These are phyloP conservation scores for Sphaerulina musiva DNA, from an alignment of 2,329 filamentous ascomycete species.

Conservation along the genomic window DNA sequence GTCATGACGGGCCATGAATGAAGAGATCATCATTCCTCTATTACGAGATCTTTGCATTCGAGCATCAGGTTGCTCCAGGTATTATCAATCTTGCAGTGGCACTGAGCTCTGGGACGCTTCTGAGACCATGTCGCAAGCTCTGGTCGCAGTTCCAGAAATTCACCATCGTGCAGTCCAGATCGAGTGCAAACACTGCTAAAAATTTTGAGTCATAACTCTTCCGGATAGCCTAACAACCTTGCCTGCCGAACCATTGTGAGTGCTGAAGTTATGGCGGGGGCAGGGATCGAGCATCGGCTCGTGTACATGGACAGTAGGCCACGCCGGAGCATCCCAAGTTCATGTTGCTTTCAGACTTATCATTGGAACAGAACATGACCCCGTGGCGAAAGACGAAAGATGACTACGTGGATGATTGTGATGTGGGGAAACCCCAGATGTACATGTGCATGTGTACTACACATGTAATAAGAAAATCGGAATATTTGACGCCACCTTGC, in stretches of 20 bases:
- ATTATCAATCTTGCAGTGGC: constrained; percentile 8
- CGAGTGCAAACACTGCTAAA: constrained; percentile 14
- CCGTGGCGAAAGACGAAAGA: too few species aligned
- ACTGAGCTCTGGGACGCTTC: constrained; percentile 28
- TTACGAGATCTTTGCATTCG: constrained; percentile 16
- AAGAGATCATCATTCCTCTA: constrained; percentile 12
- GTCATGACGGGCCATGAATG: not conserved
- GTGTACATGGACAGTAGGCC: not conserved
- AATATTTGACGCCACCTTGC: too few species aligned
- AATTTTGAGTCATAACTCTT: constrained; percentile 18
- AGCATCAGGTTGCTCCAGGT: constrained; percentile 21
- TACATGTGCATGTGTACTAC: too few species aligned
- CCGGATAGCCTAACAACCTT: constrained; percentile 15
- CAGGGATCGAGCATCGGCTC: not conserved
- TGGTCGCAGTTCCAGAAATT: constrained; percentile 12
- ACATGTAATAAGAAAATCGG: too few species aligned
- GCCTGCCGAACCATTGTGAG: constrained; percentile 1
- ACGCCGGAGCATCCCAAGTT: too few species aligned
- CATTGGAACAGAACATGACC: too few species aligned
- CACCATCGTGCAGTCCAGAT: constrained; percentile 11
- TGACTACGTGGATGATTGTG: too few species aligned
- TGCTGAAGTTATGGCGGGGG: not conserved
- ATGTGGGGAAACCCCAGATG: too few species aligned
- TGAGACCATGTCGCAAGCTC: constrained; percentile 35
- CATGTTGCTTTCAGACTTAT: too few species aligned